These are phyloP conservation scores for Pythium volutum DNA, from an alignment of 352 stramenopile genomes.

Conservation along the genomic window DNA sequence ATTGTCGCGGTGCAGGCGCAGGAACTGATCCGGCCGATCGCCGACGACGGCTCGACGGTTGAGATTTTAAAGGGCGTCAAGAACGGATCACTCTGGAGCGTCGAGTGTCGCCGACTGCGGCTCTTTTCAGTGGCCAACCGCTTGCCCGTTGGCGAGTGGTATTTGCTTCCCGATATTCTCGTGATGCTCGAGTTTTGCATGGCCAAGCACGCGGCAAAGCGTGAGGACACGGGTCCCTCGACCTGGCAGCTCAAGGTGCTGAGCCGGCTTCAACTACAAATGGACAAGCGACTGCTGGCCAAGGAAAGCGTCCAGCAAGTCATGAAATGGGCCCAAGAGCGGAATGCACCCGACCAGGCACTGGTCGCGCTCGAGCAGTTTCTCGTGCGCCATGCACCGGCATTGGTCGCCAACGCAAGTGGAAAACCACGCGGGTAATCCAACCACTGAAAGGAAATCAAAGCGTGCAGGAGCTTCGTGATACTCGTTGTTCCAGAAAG, in stretches of 20 bases:
- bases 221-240: constrained; percentile 1
- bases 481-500: no score
- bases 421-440: neutral
- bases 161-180: constrained; percentile 30
- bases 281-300: constrained; percentile 50
- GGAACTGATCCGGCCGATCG: constrained; percentile 49
- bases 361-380: constrained; percentile 50
- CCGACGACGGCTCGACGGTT: constrained; percentile 23
- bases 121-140: constrained; percentile 52
- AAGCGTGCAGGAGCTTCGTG: no score
- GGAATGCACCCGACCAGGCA: constrained; percentile 28
- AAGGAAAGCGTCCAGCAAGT: constrained; percentile 59
- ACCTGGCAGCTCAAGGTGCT: constrained; percentile 55
- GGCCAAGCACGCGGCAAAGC: neutral
- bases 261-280: constrained; percentile 34
- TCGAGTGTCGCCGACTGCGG: constrained; percentile 49
- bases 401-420: neutral
- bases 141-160: constrained; percentile 48
- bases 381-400: constrained; percentile 22
- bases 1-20: constrained; percentile 53
- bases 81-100: constrained; percentile 27
- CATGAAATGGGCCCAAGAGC: constrained; percentile 38
- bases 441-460: neutral
- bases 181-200: constrained; percentile 49
- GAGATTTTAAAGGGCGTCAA: constrained; percentile 31